Base-by-base conservation (phyloP, 2,329 filamentous ascomycete genomes). In the Phialophora verrucosa region DNA sequence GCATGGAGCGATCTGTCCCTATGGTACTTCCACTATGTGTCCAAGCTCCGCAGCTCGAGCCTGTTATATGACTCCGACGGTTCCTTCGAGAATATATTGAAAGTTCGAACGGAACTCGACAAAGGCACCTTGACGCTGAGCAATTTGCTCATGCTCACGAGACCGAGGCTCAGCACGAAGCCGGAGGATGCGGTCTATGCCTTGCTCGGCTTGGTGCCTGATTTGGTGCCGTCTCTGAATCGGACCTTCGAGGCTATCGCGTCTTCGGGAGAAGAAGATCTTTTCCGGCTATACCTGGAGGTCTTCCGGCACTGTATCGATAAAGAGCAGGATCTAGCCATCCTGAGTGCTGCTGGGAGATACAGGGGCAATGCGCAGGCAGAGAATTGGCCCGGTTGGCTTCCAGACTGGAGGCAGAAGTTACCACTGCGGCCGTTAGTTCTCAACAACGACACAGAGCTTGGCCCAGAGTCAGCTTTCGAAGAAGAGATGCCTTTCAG, bases 21-120 rank as follows among this genome's bases (percentile, higher is more conserved):
- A 25, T 69, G 67, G 64, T 69, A 69, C 44, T 69, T 69, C 50
- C 60, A 69, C 42, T 69, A 69, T 59, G 67, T 64, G 8, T 66
- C 67, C 4, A 69, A 69, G 47, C 51, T 69, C 8, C 55, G 67
- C 44, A 57, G 53, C 20, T 64, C 64, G 11, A 69, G 67, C 42
- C 53, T 69, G 47, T 27, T 69, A 56, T 69, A 69, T 27, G 67
- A 66, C 50, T 69, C 67, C 3, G 32, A 64, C n/a, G 67, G 67
- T 6, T 66, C 54, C 35, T 69, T 69, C 38, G 67, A 64, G 57
- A 69, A 60, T 23, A 61, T 69, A 27, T 57, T 69, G 42, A 66
- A 61, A 35, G 61, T 69, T 1, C 55, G 67, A 49, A 69, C 59
- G 47, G 67, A 67, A 27, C 25, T 69, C 35, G 61, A 59, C 51